phyloP scores from a whole-genome alignment of 75 land plant genomes.

The Picea sitchensis region DNA sequence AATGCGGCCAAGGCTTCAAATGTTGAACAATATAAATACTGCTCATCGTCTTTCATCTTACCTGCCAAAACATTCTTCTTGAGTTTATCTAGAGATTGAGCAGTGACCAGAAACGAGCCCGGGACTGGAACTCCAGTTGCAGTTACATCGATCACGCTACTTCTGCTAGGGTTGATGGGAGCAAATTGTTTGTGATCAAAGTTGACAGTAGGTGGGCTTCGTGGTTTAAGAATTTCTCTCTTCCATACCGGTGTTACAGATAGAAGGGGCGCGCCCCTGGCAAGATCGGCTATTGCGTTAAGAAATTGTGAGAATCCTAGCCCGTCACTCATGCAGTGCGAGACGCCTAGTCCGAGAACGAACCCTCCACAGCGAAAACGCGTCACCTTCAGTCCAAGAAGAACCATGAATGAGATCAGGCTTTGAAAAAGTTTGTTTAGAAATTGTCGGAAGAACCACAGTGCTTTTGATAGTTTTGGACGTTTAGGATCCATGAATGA shows the following conservation, averaged over 20 bases:
- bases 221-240: background rate
- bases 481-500: too few relatives aligned
- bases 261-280: conserved; percentile 28
- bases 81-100: background rate
- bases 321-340: conserved; percentile 50
- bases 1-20: conserved; percentile 12
- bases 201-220: background rate
- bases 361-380: conserved; percentile 51
- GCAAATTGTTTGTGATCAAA: background rate
- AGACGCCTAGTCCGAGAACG: conserved; percentile 34
- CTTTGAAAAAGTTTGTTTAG: too few relatives aligned
- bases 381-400: conserved; percentile 30
- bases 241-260: conserved; percentile 11
- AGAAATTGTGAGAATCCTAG: conserved; percentile 39
- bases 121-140: background rate
- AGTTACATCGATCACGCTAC: background rate
- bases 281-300: conserved; percentile 29
- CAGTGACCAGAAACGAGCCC: background rate
- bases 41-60: background rate
- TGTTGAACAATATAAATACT: background rate
- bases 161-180: too few relatives aligned
- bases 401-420: too few relatives aligned
- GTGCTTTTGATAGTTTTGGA: too few relatives aligned
- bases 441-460: too few relatives aligned
- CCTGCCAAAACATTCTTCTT: background rate